phyloP scores from a whole-genome alignment of 208 protist genomes.

The Acanthamoeba divionensis region DNA sequence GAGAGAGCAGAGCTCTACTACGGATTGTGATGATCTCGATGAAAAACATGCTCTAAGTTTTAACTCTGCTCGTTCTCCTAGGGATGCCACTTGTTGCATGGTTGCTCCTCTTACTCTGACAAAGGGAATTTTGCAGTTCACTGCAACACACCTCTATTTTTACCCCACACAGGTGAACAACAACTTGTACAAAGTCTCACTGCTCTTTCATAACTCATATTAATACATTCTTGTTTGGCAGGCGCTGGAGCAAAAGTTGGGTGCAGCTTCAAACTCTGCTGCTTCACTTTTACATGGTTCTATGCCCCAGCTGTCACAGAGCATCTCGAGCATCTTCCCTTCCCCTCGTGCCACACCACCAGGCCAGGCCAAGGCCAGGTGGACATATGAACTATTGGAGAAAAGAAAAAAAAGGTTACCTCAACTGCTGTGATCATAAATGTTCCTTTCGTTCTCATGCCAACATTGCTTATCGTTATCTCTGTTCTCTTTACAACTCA shows the following conservation, averaged over 20 bases:
- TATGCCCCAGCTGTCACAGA: too few species aligned
- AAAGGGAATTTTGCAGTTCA: slow-evolving; percentile 41
- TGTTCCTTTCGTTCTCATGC: neutral
- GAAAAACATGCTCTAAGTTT: too few species aligned
- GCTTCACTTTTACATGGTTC: too few species aligned
- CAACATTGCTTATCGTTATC: too few species aligned
- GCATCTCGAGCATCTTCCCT: neutral
- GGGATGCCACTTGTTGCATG: slow-evolving; percentile 17
- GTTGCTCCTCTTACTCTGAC: slow-evolving; percentile 23
- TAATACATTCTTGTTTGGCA: too few species aligned
- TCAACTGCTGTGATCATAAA: neutral
- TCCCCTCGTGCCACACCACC: neutral
- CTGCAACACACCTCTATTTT: slow-evolving; percentile 20
- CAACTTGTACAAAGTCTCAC: neutral
- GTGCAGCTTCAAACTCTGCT: too few species aligned
- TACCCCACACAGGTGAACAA: neutral
- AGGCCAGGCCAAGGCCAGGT: neutral
- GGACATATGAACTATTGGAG: slow-evolving; percentile 30
- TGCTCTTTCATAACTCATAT: neutral
- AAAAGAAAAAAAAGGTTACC: slow-evolving; percentile 27
- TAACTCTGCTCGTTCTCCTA: too few species aligned
- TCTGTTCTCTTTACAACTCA: too few species aligned
- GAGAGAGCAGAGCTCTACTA: too few species aligned
- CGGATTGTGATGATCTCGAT: too few species aligned
- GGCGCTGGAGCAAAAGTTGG: too few species aligned